Conservation (phyloP, 805 yeast species). For the Saccharomycopsis sp. region DNA sequence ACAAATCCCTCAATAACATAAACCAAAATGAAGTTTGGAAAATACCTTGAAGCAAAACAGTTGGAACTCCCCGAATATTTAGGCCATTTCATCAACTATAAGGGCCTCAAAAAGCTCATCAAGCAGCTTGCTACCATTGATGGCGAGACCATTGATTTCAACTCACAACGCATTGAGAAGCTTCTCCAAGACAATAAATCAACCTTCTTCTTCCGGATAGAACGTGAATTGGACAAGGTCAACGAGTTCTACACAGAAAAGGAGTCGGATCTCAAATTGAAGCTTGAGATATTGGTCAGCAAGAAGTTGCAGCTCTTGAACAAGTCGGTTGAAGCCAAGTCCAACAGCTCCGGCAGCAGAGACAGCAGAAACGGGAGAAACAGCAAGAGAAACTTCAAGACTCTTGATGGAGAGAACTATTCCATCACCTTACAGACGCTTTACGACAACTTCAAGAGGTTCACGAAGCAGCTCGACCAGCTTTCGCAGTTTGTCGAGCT, state of each 20-base stretch:
- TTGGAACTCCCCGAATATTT: slow-evolving; percentile 93
- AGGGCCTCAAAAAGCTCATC: slow-evolving; percentile 85
- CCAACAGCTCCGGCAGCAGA: background rate
- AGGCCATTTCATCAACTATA: slow-evolving; percentile 89
- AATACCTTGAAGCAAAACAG: slow-evolving; percentile 88
- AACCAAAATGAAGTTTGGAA: slow-evolving; percentile 75
- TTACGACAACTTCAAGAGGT: slow-evolving; percentile 83
- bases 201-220: slow-evolving; percentile 77
- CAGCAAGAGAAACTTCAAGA: background rate
- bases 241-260: slow-evolving; percentile 87
- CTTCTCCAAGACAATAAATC: slow-evolving; percentile 85
- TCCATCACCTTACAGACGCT: slow-evolving; percentile 76
- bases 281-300: slow-evolving; percentile 67
- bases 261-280: slow-evolving; percentile 77
- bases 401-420: slow-evolving; percentile 20
- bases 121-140: slow-evolving; percentile 60
- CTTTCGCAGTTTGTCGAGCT: slow-evolving; percentile 91
- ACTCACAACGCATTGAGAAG: slow-evolving; percentile 35
- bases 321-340: background rate
- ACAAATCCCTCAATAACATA: background rate
- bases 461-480: slow-evolving; percentile 80
- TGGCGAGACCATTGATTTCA: slow-evolving; percentile 30
- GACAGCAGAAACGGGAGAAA: background rate
- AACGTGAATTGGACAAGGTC: slow-evolving; percentile 92
- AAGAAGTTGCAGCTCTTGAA: slow-evolving; percentile 52